Conservation (phyloP, 257 asterid genomes). For the Coffea canephora region DNA sequence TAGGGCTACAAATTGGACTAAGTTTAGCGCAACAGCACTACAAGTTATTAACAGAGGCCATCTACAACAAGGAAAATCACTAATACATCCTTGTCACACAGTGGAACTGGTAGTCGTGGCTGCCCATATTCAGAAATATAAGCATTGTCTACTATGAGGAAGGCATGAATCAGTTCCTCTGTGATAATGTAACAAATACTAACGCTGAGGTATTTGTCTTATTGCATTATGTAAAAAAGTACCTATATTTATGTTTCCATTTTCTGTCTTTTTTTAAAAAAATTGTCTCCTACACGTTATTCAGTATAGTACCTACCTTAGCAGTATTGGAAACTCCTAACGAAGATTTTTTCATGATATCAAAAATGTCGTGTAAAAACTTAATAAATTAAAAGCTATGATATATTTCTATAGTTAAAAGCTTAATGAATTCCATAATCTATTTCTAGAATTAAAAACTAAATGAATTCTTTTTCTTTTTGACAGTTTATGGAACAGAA, state of each 20-base stretch:
- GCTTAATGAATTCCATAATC: slow-evolving; percentile 69
- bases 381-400: no score
- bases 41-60: no score
- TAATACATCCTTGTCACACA: slow-evolving; percentile 97
- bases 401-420: slow-evolving; percentile 10
- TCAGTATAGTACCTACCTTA: slow-evolving; percentile 98
- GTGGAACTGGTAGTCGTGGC: slow-evolving; percentile 48
- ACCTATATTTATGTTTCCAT: background rate
- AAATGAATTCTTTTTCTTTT: background rate
- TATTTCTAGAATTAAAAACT: background rate
- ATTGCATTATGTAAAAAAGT: no score
- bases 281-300: slow-evolving; percentile 57
- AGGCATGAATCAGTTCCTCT: no score
- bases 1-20: slow-evolving; percentile 98
- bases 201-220: no score
- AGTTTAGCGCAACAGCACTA: slow-evolving; percentile 53
- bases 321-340: slow-evolving; percentile 97
- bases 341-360: slow-evolving; percentile 77
- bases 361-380: slow-evolving; percentile 57
- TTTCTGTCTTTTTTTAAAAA: background rate
- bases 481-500: no score
- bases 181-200: no score
- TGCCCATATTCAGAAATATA: no score
- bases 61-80: slow-evolving; percentile 93
- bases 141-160: no score